These are phyloP conservation scores for Sutorius eximius DNA, from an alignment of 1,284 basidiomycete species.

Conservation along the genomic window DNA sequence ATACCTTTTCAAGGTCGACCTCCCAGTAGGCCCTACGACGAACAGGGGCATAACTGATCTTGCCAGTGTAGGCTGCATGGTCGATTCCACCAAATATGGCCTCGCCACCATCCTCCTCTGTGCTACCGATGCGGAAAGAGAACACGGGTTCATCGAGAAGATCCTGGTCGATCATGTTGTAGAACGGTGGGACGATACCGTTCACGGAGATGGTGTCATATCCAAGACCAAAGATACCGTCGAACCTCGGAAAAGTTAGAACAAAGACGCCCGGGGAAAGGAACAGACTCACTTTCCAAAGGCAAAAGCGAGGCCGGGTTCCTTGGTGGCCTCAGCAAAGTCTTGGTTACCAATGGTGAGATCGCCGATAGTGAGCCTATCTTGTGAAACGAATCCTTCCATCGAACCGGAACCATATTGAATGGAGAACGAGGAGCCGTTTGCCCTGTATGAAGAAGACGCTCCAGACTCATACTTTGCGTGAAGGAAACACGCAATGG, in stretches of 20 bases:
- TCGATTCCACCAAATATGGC: slow-evolving; percentile 95
- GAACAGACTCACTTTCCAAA: slow-evolving; percentile 86
- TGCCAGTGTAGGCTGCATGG: slow-evolving; percentile 73
- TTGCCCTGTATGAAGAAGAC: slow-evolving; percentile 89
- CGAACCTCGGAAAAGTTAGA: slow-evolving; percentile 60
- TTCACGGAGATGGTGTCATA: slow-evolving; percentile 98
- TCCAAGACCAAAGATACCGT: slow-evolving; percentile 93
- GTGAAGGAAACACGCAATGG: slow-evolving; percentile 98
- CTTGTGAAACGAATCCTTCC: slow-evolving; percentile 94
- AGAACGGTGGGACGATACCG: slow-evolving; percentile 92
- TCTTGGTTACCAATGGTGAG: slow-evolving; percentile 76
- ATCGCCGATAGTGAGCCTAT: slow-evolving; percentile 84
- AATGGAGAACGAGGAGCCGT: slow-evolving; percentile 91
- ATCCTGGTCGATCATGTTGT: slow-evolving; percentile 86
- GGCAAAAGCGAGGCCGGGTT: slow-evolving; percentile 96
- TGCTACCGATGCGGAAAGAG: slow-evolving; percentile 90
- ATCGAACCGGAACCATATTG: slow-evolving; percentile 97
- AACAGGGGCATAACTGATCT: slow-evolving; percentile 87
- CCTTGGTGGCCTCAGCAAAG: slow-evolving; percentile 96
- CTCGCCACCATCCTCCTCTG: slow-evolving; percentile 90
- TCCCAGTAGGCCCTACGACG: slow-evolving; percentile 99
- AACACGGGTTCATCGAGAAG: slow-evolving; percentile 89
- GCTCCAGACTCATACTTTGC: slow-evolving; percentile 85
- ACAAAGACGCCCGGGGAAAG: neutral
- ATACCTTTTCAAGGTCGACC: slow-evolving; percentile 86